Conservation (phyloP, 2,329 filamentous ascomycete genomes). For the Hymenoscyphus occultus region DNA sequence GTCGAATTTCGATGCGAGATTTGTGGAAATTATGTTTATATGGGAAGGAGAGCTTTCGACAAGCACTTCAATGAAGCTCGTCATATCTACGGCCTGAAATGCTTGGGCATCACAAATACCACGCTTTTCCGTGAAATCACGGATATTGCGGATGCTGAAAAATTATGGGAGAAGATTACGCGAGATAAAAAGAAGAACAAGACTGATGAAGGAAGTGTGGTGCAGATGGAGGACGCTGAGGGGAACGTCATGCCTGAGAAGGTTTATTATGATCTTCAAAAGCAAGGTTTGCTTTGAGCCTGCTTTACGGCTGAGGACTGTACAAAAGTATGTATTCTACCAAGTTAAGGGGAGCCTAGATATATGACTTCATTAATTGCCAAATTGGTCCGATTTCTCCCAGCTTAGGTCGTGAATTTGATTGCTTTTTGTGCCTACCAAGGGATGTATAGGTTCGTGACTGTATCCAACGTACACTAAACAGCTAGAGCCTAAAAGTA, state of each 20-base stretch:
- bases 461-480: no score
- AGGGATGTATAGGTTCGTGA: no score
- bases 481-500: no score
- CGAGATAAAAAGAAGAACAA: slow-evolving; percentile 76
- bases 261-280: slow-evolving; percentile 92
- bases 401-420: background rate
- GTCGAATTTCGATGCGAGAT: slow-evolving; percentile 96
- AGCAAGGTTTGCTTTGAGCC: slow-evolving; percentile 73
- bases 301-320: background rate
- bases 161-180: slow-evolving; percentile 91
- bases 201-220: slow-evolving; percentile 75
- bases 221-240: slow-evolving; percentile 97
- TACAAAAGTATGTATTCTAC: slow-evolving; percentile 18
- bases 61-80: slow-evolving; percentile 96
- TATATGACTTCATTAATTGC: background rate
- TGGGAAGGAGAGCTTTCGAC: slow-evolving; percentile 92
- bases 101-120: slow-evolving; percentile 88
- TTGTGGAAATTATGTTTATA: slow-evolving; percentile 98
- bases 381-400: background rate
- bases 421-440: background rate
- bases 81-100: slow-evolving; percentile 91
- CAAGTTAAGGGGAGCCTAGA: background rate
- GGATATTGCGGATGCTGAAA: slow-evolving; percentile 81
- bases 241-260: slow-evolving; percentile 99
- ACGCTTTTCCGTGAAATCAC: slow-evolving; percentile 92